Percentiles rank a stretch among this genome's conserved stretches.
These are phyloP conservation scores for Pseudogymnoascus sp. DNA, from an alignment of 2,329 filamentous ascomycete species.

Conservation along the genomic window DNA sequence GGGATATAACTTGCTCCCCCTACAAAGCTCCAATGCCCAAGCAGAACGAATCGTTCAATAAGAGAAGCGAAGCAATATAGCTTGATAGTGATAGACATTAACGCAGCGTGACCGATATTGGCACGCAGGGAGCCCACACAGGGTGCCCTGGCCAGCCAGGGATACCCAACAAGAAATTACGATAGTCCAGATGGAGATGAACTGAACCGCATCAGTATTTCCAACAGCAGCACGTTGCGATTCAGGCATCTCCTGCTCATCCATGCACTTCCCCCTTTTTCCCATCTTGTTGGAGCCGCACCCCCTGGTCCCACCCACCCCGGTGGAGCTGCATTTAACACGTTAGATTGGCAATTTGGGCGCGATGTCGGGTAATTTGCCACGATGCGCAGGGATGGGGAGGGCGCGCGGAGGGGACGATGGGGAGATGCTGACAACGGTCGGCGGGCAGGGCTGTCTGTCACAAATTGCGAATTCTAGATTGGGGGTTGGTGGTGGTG, in stretches of 20 bases:
- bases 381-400: background rate
- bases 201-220: background rate
- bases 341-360: constrained; percentile 3
- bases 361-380: background rate
- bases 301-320: background rate
- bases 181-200: background rate
- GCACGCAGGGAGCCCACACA: background rate
- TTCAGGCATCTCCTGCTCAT: background rate
- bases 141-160: background rate
- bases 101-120: background rate
- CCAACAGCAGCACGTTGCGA: background rate
- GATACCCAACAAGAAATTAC: background rate
- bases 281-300: background rate
- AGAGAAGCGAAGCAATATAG: background rate
- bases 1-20: background rate
- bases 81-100: background rate
- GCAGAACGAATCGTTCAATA: background rate
- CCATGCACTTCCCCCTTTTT: background rate
- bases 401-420: background rate
- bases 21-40: background rate
- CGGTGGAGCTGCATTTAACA: background rate
- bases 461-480: background rate
- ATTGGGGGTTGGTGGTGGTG: background rate
- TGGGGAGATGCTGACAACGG: background rate
- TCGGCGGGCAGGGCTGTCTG: background rate